Conservation (phyloP, 176 grass and related monocot species). For the Carex myosuroides region DNA sequence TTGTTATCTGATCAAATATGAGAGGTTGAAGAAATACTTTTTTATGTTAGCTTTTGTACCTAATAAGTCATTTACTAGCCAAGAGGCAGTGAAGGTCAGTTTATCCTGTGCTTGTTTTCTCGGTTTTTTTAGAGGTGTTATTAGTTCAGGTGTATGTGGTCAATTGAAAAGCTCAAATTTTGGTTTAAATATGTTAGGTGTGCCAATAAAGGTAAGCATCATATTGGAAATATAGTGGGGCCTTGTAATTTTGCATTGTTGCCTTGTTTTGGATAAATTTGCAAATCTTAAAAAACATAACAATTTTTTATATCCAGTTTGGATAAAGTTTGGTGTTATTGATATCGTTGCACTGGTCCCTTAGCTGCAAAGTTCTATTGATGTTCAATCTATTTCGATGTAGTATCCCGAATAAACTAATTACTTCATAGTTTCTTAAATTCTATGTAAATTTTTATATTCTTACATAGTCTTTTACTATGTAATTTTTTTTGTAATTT, state of each 20-base stretch:
- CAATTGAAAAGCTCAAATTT: not conserved
- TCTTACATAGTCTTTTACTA: too few species aligned
- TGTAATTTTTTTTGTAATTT: too few species aligned
- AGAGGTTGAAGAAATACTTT: not conserved
- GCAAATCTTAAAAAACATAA: not conserved
- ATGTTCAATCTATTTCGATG: not conserved
- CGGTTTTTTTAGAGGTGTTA: not conserved
- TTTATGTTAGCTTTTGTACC: conserved; percentile 1
- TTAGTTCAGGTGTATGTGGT: not conserved
- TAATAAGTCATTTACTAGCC: conserved; percentile 11
- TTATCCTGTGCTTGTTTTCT: not conserved
- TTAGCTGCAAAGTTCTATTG: not conserved
- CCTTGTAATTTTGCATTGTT: not conserved
- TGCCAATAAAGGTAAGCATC: not conserved
- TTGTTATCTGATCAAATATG: not conserved
- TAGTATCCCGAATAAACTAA: too few species aligned
- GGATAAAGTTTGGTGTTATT: not conserved
- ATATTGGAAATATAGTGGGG: not conserved
- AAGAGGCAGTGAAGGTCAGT: not conserved
- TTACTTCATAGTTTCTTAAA: too few species aligned
- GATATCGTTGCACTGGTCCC: not conserved
- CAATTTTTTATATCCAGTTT: not conserved
- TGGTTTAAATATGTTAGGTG: conserved; percentile 1
- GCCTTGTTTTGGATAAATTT: not conserved
- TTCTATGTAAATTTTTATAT: too few species aligned